A percentile compares a stretch with the other conserved stretches of the same genome.
phyloP scores from a whole-genome alignment of 202 grass and related monocot species.

The Panicum hallii region DNA sequence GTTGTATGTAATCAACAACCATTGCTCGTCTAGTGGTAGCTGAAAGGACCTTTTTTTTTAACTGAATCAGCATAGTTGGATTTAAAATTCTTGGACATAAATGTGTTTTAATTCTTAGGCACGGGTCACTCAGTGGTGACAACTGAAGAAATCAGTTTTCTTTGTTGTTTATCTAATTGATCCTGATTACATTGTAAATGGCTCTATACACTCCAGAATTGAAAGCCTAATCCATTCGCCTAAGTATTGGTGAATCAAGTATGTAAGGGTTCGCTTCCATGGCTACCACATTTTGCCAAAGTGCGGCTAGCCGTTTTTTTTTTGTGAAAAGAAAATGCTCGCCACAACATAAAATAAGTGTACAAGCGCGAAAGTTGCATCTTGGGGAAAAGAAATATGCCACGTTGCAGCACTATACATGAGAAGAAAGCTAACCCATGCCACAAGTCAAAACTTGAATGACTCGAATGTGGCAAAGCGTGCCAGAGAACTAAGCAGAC shows the following conservation, averaged over 20 bases:
- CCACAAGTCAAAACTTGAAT: not conserved
- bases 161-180: not conserved
- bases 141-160: not conserved
- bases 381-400: not conserved
- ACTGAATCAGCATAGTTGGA: not conserved
- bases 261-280: not conserved
- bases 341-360: not conserved
- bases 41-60: not conserved
- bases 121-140: not conserved
- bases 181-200: not conserved
- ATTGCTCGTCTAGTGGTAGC: not conserved
- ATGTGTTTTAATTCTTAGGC: not conserved
- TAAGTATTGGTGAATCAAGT: not conserved
- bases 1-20: not conserved
- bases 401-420: not conserved
- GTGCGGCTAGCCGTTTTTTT: no score
- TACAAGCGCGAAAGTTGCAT: not conserved
- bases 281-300: not conserved
- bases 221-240: not conserved
- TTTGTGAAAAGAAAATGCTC: no score
- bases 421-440: not conserved
- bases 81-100: not conserved
- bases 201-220: not conserved
- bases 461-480: not conserved
- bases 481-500: not conserved